A percentile compares a stretch with the other conserved stretches of the same genome.
These are phyloP conservation scores for Termitomyces sp. DNA, from an alignment of 768 basidiomycete genomes.

Conservation along the genomic window DNA sequence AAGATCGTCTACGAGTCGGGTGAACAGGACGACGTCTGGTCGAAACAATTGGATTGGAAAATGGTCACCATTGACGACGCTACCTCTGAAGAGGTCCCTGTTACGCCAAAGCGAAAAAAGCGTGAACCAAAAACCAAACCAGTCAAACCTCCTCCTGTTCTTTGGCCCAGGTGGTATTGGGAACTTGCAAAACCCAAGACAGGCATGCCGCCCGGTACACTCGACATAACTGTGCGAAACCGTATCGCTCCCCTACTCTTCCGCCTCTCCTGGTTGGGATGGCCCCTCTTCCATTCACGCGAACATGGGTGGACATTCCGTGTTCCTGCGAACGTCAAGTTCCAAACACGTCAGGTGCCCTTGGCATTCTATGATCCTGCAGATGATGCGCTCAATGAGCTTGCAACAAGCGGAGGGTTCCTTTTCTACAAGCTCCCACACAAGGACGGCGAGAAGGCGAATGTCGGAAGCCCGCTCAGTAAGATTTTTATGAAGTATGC, in stretches of 20 bases:
- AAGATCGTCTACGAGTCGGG: constrained; percentile 28
- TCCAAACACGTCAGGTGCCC: constrained; percentile 43
- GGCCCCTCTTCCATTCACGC: constrained; percentile 82
- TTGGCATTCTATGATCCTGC: constrained; percentile 62
- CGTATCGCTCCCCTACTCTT: constrained; percentile 83
- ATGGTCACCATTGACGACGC: constrained; percentile 18
- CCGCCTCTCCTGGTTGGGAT: constrained; percentile 82
- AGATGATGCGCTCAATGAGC: constrained; percentile 58
- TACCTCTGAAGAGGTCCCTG: constrained; percentile 8
- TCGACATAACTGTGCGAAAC: constrained; percentile 85
- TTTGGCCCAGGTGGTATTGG: constrained; percentile 99
- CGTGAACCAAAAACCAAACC: constrained; percentile 29
- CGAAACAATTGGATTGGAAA: constrained; percentile 70
- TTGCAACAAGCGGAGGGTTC: constrained; percentile 46
- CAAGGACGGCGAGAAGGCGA: constrained; percentile 91
- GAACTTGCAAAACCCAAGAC: constrained; percentile 78
- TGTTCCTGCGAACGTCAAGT: constrained; percentile 51
- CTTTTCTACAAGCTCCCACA: constrained; percentile 93
- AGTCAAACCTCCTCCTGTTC: constrained; percentile 43
- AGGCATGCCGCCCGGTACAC: constrained; percentile 60
- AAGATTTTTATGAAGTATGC: constrained; percentile 90
- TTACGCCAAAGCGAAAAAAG: constrained; percentile 26
- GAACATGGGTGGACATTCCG: constrained; percentile 93
- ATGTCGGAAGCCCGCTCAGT: constrained; percentile 90
- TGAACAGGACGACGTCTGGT: constrained; percentile 48